Conservation (phyloP, 495 filamentous ascomycete species). For the Aspergillus egyptiacus region DNA sequence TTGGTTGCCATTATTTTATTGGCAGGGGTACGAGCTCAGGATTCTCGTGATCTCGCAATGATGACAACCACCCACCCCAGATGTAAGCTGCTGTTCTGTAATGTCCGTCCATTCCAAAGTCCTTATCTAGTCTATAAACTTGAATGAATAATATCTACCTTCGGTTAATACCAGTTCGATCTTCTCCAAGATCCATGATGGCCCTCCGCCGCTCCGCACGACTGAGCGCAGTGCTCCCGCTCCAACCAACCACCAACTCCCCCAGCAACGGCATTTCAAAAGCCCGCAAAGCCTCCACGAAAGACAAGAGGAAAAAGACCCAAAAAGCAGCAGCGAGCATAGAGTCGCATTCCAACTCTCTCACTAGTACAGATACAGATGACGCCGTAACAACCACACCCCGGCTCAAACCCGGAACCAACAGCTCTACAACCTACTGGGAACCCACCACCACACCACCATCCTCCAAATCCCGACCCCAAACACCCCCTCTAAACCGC, state of each 20-base stretch:
- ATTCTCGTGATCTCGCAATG: no score
- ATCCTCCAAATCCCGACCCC: slow-evolving; percentile 15
- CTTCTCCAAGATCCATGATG: no score
- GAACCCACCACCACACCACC: slow-evolving; percentile 12
- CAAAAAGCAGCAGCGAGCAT: neutral
- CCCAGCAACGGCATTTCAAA: slow-evolving; percentile 27
- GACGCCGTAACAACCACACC: neutral
- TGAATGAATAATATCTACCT: no score
- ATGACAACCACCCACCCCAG: no score
- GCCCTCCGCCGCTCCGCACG: slow-evolving; percentile 54
- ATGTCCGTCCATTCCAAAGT: no score
- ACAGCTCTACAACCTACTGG: neutral
- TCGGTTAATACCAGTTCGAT: no score
- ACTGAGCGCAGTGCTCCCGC: slow-evolving; percentile 41
- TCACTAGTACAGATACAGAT: neutral
- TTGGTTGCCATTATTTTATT: no score
- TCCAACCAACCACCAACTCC: slow-evolving; percentile 28
- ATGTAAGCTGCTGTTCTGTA: no score
- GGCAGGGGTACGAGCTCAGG: no score
- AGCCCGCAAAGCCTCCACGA: slow-evolving; percentile 22
- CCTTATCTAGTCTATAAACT: no score
- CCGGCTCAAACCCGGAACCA: neutral
- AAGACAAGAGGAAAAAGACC: slow-evolving; percentile 9
- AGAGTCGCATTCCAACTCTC: neutral
- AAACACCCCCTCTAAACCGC: slow-evolving; percentile 44